Percentiles rank a stretch among this genome's conserved stretches.
phyloP scores from a whole-genome alignment of 2,329 filamentous ascomycete species.

The Fonsecaea pedrosoi region DNA sequence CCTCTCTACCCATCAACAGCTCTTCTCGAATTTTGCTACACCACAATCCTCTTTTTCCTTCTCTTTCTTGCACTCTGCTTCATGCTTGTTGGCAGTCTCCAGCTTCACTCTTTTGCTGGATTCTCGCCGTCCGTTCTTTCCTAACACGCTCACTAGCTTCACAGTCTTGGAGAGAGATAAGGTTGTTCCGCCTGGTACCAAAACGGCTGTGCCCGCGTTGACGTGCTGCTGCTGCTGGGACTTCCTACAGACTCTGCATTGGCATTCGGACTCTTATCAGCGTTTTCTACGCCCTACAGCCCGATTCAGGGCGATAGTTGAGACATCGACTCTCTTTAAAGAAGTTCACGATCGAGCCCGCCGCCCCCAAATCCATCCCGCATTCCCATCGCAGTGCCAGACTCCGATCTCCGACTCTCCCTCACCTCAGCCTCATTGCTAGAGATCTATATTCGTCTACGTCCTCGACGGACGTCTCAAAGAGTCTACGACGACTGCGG shows the following conservation, averaged over 20 bases:
- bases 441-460: constrained; percentile 34
- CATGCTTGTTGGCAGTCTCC: constrained; percentile 51
- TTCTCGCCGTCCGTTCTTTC: constrained; percentile 55
- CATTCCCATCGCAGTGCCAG: constrained; percentile 23
- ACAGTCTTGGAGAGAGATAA: constrained; percentile 12
- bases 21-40: constrained; percentile 6
- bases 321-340: neutral
- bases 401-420: constrained; percentile 29
- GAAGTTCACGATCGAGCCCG: constrained; percentile 1
- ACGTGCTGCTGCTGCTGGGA: constrained; percentile 19
- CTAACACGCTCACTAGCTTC: constrained; percentile 24
- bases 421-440: constrained; percentile 30
- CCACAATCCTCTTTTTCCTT: constrained; percentile 23
- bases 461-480: constrained; percentile 30
- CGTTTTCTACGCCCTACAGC: neutral
- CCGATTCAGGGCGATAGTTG: neutral
- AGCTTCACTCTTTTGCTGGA: constrained; percentile 70
- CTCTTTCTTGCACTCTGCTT: constrained; percentile 30
- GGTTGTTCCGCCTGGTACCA: constrained; percentile 27
- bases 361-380: constrained; percentile 25
- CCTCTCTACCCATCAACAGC: constrained; percentile 10
- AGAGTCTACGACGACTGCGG: constrained; percentile 20
- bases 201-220: constrained; percentile 16
- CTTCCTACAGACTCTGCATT: constrained; percentile 19
- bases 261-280: constrained; percentile 18